Base-by-base conservation (phyloP, 768 basidiomycete species). In the Boletus eberwhitei region DNA sequence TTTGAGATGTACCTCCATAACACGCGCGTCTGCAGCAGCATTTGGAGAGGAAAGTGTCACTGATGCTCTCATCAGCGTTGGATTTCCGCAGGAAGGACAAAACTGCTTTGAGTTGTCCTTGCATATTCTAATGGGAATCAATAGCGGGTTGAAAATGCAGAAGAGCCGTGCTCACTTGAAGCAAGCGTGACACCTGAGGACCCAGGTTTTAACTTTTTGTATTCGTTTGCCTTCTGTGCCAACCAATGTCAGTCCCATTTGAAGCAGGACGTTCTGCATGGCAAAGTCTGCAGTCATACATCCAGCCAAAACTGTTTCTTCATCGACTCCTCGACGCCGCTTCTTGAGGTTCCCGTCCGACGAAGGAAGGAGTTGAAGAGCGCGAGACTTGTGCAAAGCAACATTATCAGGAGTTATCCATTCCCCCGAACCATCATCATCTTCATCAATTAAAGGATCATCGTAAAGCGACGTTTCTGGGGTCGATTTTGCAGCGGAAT, bases 281-380 rank as follows among this genome's bases (percentile, higher is more conserved):
- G 97, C 97, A 70, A 94, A 98, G 80, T 99, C 97, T 21, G 91
- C 91, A 9, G 97, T 98, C 90, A 98, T 93, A 68, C 95, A 97
- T 17, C 94, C 97, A 6, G 82, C 84, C 49, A 77, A 78, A 43
- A 96, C 63, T 0, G 60, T 37, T 42, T 76, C 73, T 17, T 77
- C 69, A 39, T 75, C 69, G 63, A 62, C 65, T 56, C 64, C 66
- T 46, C 70, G 71, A 60, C 75, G 74, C 42, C 59, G 57, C 44
- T 73, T 74, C 31, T 64, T 67, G 1, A 11, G 26, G 5, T 62
- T 58, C 12, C 62, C 60, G 17, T 67, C 72, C n/a, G 73, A 71
- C 21, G 80, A 76, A 4, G 93, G 89, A 31, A 96, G 78, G 36
- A 97, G 79, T 22, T 93, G 83, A 37, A 96, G 80, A 29, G 90